These are phyloP conservation scores for Penicillium sp. DNA, from an alignment of 2,329 filamentous ascomycete genomes.

Conservation along the genomic window DNA sequence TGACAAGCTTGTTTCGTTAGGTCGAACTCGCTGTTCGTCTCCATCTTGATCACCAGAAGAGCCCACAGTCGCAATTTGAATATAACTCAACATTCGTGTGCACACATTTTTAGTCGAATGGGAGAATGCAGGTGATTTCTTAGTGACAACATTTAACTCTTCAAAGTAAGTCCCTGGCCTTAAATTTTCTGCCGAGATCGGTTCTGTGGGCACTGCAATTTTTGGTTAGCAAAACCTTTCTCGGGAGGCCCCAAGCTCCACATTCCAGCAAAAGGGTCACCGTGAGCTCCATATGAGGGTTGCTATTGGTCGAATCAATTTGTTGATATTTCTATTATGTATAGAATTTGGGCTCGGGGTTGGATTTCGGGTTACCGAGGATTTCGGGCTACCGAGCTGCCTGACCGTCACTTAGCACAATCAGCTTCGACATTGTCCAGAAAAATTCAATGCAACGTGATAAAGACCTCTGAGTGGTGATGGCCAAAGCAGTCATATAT, in stretches of 20 bases:
- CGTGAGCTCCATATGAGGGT: neutral
- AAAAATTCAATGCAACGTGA: neutral
- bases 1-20: neutral
- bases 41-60: neutral
- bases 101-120: too few species aligned
- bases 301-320: neutral
- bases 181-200: slow-evolving; percentile 1
- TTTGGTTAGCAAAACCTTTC: neutral
- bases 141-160: too few species aligned
- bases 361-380: neutral
- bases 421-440: neutral
- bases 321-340: neutral
- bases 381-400: neutral
- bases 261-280: neutral
- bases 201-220: neutral
- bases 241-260: neutral
- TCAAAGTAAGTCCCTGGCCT: neutral
- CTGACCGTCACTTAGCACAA: neutral
- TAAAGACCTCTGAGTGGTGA: too few species aligned
- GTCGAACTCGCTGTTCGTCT: neutral
- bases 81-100: too few species aligned
- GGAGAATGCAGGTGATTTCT: too few species aligned
- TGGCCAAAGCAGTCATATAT: too few species aligned
- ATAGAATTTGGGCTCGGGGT: neutral
- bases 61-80: too few species aligned